Evolutionary conservation across 2,329 filamentous ascomycete species (phyloP).

Genomic region (Claviceps monticola): DNA sequence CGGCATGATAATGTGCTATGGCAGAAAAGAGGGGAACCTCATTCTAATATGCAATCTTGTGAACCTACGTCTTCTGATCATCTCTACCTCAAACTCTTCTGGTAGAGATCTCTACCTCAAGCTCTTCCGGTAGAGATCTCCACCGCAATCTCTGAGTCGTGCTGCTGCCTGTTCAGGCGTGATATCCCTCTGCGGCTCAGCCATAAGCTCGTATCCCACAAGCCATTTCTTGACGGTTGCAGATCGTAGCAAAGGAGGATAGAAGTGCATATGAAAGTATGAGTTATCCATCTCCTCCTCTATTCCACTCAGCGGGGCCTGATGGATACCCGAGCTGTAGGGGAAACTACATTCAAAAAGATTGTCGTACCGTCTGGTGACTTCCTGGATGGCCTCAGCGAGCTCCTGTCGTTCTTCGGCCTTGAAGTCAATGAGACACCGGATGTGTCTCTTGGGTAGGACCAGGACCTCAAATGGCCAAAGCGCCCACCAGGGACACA

Average conservation of each 20-base stretch:
- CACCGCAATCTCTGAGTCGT: conserved; percentile 60
- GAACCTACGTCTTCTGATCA: not conserved
- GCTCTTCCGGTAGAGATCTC: conserved; percentile 68
- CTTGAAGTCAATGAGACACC: conserved; percentile 70
- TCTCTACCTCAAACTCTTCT: conserved; percentile 34
- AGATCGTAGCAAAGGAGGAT: conserved; percentile 81
- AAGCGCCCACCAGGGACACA: conserved; percentile 94
- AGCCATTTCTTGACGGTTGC: conserved; percentile 93
- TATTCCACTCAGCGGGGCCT: conserved; percentile 74
- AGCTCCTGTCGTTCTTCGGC: conserved; percentile 57
- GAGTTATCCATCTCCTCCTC: conserved; percentile 74
- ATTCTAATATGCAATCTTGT: not conserved
- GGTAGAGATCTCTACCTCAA: conserved; percentile 44
- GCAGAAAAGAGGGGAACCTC: not conserved
- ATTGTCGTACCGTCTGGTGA: conserved; percentile 89
- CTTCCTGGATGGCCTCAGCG: conserved; percentile 74
- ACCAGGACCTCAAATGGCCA: conserved; percentile 97
- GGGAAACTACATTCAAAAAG: conserved; percentile 94
- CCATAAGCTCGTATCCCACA: conserved; percentile 92
- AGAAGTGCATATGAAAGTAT: conserved; percentile 96
- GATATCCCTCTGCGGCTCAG: conserved; percentile 95
- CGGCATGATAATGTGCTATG: not conserved
- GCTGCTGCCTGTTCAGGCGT: conserved; percentile 90
- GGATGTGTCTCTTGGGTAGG: conserved; percentile 69
- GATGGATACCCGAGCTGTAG: conserved; percentile 93